phyloP scores from a whole-genome alignment of 2,329 filamentous ascomycete species.

The Fusarium brachygibbosum region DNA sequence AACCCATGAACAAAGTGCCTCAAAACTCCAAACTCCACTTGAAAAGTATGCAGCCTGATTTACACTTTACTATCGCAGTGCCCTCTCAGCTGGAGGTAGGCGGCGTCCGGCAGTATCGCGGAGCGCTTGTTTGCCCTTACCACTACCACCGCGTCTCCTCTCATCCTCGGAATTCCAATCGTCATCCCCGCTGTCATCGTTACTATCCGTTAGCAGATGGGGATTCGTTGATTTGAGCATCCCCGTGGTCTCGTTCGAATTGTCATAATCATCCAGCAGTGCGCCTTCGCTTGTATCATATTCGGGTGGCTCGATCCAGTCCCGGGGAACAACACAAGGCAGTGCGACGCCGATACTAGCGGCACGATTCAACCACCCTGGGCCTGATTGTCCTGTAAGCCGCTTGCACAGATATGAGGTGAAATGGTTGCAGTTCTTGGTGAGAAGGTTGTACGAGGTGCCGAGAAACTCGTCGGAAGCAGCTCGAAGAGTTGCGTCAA shows the following conservation, averaged over 20 bases:
- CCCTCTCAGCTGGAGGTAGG: slow-evolving; percentile 67
- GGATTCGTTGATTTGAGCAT: slow-evolving; percentile 66
- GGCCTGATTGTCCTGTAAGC: slow-evolving; percentile 78
- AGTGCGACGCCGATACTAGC: slow-evolving; percentile 85
- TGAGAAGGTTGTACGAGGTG: slow-evolving; percentile 83
- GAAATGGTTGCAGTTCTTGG: slow-evolving; percentile 91
- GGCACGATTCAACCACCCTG: slow-evolving; percentile 83
- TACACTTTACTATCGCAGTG: slow-evolving; percentile 54
- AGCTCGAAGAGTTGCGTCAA: slow-evolving; percentile 76
- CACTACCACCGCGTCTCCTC: slow-evolving; percentile 55
- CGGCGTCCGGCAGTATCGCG: slow-evolving; percentile 65
- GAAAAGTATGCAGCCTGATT: background rate
- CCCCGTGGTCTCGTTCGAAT: slow-evolving; percentile 66
- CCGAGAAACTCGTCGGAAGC: slow-evolving; percentile 81
- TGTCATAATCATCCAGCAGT: slow-evolving; percentile 70
- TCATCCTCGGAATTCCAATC: slow-evolving; percentile 64
- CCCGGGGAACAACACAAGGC: slow-evolving; percentile 84
- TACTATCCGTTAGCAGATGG: slow-evolving; percentile 50
- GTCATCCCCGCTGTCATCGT: slow-evolving; percentile 49
- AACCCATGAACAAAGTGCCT: slow-evolving; percentile 32
- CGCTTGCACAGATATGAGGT: slow-evolving; percentile 81
- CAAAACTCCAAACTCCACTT: slow-evolving; percentile 45
- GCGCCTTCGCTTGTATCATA: slow-evolving; percentile 79
- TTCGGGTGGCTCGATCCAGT: slow-evolving; percentile 86
- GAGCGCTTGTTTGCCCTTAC: slow-evolving; percentile 61